phyloP scores from a whole-genome alignment of 2,329 filamentous ascomycete genomes.

The Dendryphion nanum region DNA sequence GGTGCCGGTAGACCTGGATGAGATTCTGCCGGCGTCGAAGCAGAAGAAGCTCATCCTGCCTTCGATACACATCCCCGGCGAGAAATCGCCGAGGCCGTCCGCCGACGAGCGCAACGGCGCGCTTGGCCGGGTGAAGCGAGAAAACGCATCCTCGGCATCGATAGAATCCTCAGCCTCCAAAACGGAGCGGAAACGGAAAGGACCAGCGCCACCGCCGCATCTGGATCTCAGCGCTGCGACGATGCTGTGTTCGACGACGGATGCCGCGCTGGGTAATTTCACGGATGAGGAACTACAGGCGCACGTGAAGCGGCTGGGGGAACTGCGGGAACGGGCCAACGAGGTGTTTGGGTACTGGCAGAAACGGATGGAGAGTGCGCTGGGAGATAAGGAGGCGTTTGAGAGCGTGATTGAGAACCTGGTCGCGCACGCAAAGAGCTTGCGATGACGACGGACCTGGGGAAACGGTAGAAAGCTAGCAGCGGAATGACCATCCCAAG shows the following conservation, averaged over 20 bases:
- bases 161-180: constrained; percentile 38
- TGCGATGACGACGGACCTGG: constrained; percentile 78
- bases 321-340: constrained; percentile 68
- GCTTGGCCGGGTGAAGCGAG: constrained; percentile 38
- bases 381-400: constrained; percentile 89
- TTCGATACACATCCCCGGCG: constrained; percentile 57
- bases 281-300: constrained; percentile 71
- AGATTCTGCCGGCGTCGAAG: constrained; percentile 94
- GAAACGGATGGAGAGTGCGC: constrained; percentile 77
- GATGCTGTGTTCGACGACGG: constrained; percentile 78
- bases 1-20: constrained; percentile 93
- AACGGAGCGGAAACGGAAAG: constrained; percentile 49
- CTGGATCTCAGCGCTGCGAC: constrained; percentile 77
- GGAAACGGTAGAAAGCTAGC: too few relatives aligned
- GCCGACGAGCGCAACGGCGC: constrained; percentile 40
- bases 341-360: constrained; percentile 86
- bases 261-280: constrained; percentile 76
- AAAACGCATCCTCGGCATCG: constrained; percentile 39
- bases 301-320: constrained; percentile 69
- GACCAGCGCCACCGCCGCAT: constrained; percentile 67
- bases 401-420: constrained; percentile 97
- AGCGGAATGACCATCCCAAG: too few relatives aligned
- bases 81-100: constrained; percentile 37
- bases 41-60: constrained; percentile 96
- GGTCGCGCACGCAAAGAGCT: constrained; percentile 85